These are phyloP conservation scores for Epichloe hybrida DNA, from an alignment of 2,329 filamentous ascomycete species.

Conservation along the genomic window DNA sequence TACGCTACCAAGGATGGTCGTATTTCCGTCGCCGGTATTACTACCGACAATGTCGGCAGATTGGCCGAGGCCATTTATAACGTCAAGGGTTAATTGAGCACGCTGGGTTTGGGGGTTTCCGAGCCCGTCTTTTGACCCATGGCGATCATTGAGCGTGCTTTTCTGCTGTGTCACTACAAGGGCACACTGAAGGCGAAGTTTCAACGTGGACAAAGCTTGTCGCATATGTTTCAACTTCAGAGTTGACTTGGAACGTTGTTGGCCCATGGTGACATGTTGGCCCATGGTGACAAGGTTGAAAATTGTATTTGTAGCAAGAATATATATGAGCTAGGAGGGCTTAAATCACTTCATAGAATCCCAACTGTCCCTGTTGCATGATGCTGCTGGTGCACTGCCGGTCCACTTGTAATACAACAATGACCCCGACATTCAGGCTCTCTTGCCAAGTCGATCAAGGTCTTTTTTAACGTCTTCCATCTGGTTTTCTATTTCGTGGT, in stretches of 20 bases:
- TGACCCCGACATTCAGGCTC: neutral
- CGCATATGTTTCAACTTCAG: neutral
- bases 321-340: neutral
- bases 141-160: neutral
- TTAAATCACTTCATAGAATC: neutral
- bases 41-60: slow-evolving; percentile 62
- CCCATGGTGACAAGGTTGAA: neutral
- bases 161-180: too few species aligned
- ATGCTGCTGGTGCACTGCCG: neutral
- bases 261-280: neutral
- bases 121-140: neutral
- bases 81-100: slow-evolving; percentile 49
- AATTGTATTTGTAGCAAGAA: neutral
- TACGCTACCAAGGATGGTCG: slow-evolving; percentile 91
- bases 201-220: neutral
- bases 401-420: neutral
- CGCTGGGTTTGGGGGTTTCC: neutral
- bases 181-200: neutral
- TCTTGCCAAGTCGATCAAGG: slow-evolving; percentile 20
- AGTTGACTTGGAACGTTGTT: neutral
- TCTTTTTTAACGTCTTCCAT: slow-evolving; percentile 36
- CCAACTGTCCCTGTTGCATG: neutral
- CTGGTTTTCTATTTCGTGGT: slow-evolving; percentile 35
- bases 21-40: slow-evolving; percentile 79
- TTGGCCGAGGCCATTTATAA: slow-evolving; percentile 77